Base-by-base conservation (phyloP, 2,329 filamentous ascomycete species). In the Aspergillus puulaauensis region DNA sequence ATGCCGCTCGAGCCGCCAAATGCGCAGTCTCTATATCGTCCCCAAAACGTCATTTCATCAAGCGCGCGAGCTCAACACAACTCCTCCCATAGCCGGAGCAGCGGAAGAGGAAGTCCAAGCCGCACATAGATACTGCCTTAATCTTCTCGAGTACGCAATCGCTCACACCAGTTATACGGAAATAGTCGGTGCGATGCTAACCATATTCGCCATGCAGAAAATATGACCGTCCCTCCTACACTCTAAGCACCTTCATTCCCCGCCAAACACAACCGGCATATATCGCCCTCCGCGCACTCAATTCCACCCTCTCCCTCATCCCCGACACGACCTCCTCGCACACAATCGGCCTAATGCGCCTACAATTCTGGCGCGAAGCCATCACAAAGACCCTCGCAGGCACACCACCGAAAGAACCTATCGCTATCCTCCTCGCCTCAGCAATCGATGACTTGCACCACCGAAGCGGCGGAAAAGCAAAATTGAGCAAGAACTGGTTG, bases 361-460 rank as follows among this genome's bases (percentile, higher is more conserved):
- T 96, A 75, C 91, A 96, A 73, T 98, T 98, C 80, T 98, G 95
- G 90, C 86, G 90, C 50, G 93, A 98, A 66, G 86, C 90, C 4
- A 80, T 99, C 52, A 84, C 88, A 54, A 87, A 88, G 60, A 89
- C 90, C 1, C 89, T 97, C 59, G 82, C 88, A 2, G 90, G 89
- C 33, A 80, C 81, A 0, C 93, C 95, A 1, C 92, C 93, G 1
- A 91, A 92, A 68, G 93, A 99, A 72, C 95, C 95, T 21, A 90
- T 97, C 43, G 93, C 93, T 58, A 84, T 96, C 31, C 81, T 98
- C 5, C 82, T 99, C 1, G 83, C 91, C 61, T 84, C 87, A 57
- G 89, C 89, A 21, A 82, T 96, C 15, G 80, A 83, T 6, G 82
- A 86, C 31, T 74, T 87, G 6, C 68, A 78, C 27, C 62, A 70